phyloP scores from a whole-genome alignment of 495 filamentous ascomycete genomes.

The Neurospora sp. region DNA sequence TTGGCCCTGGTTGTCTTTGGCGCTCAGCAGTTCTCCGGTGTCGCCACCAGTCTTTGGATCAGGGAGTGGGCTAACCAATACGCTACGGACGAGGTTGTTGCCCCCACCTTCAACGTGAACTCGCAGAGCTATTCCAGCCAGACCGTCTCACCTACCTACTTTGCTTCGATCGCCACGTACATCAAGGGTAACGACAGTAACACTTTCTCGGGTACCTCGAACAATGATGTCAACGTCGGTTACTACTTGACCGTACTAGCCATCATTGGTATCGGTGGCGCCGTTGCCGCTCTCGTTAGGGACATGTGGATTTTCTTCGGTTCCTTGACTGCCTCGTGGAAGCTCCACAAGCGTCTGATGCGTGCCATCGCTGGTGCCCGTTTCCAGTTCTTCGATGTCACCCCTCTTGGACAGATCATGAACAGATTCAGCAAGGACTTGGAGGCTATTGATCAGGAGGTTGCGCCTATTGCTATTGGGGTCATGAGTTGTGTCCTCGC shows the following conservation, averaged over 20 bases:
- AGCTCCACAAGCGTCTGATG: conserved; percentile 73
- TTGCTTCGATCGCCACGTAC: conserved; percentile 25
- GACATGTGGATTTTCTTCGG: conserved; percentile 89
- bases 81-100: conserved; percentile 23
- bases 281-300: conserved; percentile 62
- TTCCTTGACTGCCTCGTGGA: conserved; percentile 77
- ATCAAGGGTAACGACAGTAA: conserved; percentile 17
- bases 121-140: conserved; percentile 24
- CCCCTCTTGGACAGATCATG: conserved; percentile 93
- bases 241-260: conserved; percentile 85
- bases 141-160: conserved; percentile 23
- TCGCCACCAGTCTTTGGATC: conserved; percentile 90
- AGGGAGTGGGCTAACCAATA: conserved; percentile 68
- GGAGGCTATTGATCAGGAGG: conserved; percentile 91
- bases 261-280: conserved; percentile 61
- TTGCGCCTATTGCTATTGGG: conserved; percentile 74
- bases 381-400: conserved; percentile 97
- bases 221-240: conserved; percentile 55
- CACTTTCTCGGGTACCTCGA: conserved; percentile 7
- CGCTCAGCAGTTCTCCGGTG: conserved; percentile 69
- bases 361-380: conserved; percentile 73
- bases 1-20: conserved; percentile 62
- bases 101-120: conserved; percentile 22
- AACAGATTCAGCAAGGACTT: conserved; percentile 98
- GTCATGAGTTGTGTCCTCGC: conserved; percentile 45